Base-by-base conservation (phyloP, 2,329 filamentous ascomycete species). In the Botryotinia narcissicola region DNA sequence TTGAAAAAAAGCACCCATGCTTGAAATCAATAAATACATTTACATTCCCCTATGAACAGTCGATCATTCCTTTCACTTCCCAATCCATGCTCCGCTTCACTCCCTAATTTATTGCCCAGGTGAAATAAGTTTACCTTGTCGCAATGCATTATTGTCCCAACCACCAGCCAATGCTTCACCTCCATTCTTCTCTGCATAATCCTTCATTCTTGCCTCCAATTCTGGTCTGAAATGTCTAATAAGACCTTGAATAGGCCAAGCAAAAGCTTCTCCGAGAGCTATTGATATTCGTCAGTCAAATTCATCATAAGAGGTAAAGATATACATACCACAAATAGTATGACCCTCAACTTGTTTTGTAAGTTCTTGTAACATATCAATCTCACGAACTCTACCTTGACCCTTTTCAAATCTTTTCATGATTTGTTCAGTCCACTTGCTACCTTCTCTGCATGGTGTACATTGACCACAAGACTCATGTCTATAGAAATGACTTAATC, bases 301-400 rank as follows among this genome's bases (percentile, higher is more conserved):
- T 0, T 51, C 60, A 18, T 51, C n/a, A 20, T 35, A 16, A 44
- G 3, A 44, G n/a, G 29, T 18, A 40, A 63, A n/a, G 63, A 40
- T 61, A 32, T 66, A 86, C 90, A 82, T 89, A 92, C 91, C 96
- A 84, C 96, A 99, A 81, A 99, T 99, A 66, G 96, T 98, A 87
- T 99, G 96, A 18, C 96, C 96, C 86, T 99, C 96, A 75, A 99
- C 96, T 86, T 99, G 96, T 89, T 99, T 99, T 76, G 96, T 99
- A 79, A 99, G 86, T 87, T 99, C 96, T 86, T 98, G 96, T 78
- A 99, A 89, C 96, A 99, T 99, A 83, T 99, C 96, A 82, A 99
- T 99, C 85, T 99, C 96, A 75, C 96, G 89, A 83, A 92, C 90
- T 76, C 93, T 91, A 75, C 93, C 96, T 84, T 93, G 90, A 74